These are phyloP conservation scores for Eremothecium gossypii DNA, from an alignment of 1,139 yeast genomes.

Conservation along the genomic window DNA sequence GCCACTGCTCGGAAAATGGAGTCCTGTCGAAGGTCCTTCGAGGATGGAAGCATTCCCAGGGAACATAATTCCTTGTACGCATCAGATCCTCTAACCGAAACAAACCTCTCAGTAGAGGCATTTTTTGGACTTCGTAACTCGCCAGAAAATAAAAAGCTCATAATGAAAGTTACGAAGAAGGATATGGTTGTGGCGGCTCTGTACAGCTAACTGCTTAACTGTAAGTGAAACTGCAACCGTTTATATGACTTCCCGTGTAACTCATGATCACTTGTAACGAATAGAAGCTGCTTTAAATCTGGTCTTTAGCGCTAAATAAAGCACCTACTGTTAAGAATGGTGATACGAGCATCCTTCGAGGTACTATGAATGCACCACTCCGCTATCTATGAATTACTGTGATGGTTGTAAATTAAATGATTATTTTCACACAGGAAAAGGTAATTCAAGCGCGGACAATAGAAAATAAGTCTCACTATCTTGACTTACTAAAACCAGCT, in stretches of 20 bases:
- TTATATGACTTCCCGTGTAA: neutral
- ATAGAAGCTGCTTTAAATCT: too few relatives aligned
- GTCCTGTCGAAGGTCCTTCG: conserved; percentile 12
- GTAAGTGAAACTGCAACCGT: neutral
- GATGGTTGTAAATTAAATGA: too few relatives aligned
- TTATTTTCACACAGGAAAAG: too few relatives aligned
- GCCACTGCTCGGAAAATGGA: conserved; percentile 19
- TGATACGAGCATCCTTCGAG: too few relatives aligned
- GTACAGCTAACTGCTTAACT: neutral
- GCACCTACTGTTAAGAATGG: too few relatives aligned
- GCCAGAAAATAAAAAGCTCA: conserved; percentile 7
- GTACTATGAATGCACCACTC: too few relatives aligned
- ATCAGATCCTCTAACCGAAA: conserved; percentile 10
- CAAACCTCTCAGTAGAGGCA: conserved; percentile 4
- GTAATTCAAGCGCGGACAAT: too few relatives aligned
- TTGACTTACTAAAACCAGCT: too few relatives aligned
- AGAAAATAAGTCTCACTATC: too few relatives aligned
- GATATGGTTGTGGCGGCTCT: neutral
- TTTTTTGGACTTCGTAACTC: conserved; percentile 3
- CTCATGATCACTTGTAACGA: neutral
- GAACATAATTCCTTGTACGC: conserved; percentile 14
- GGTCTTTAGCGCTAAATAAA: too few relatives aligned
- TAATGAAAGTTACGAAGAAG: neutral
- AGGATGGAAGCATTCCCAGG: conserved; percentile 11
- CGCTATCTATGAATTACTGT: too few relatives aligned